Base-by-base conservation (phyloP, 441 rosid species). In the Monsonia emarginata region DNA sequence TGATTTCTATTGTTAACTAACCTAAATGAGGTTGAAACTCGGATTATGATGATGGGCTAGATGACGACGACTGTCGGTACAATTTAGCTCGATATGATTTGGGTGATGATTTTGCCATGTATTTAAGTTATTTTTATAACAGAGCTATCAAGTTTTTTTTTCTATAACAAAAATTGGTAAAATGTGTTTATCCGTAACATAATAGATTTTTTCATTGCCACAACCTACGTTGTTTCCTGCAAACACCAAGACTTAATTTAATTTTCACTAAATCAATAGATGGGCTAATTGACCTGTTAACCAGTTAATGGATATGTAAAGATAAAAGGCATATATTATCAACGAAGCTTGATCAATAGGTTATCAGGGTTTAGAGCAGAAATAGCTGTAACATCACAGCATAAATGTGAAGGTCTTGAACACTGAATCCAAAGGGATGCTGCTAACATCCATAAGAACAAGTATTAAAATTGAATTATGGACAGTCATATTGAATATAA, bases 401-500 rank as follows among this genome's bases (percentile, higher is more conserved):
- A 38, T 38, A 9, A 13, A 38, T 38, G 13, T 11, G 44, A 4
- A 11, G 44, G n/a, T n/a, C n/a, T 38, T 38, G 10, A 38, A 8
- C 44, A 38, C 14, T 38, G 44, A 38, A 11, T 38, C 14, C 44
- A 38, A 38, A 38, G 10, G 44, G 13, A 13, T 38, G 44, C 44
- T n/a, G 14, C 4, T 11, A 38, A 14, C 44, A 38, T 9, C 44
- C 44, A 16, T 32, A n/a, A 14, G 6, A 11, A 28, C 19, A 61
- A 16, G n/a, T 16, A 16, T 50, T 14, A 50, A 48, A 16, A 18
- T 50, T 19, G n/a, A n/a, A n/a, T n/a, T n/a, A n/a, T n/a, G n/a
- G 26, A 18, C 60, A 61, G 5, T 44, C 31, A 16, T 31, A 14
- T 11, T 24, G 59, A 44, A 74, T 30, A 65, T 40, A 52, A 63